These are phyloP conservation scores for Clonostachys chloroleuca DNA, from an alignment of 2,329 filamentous ascomycete genomes.

Conservation along the genomic window DNA sequence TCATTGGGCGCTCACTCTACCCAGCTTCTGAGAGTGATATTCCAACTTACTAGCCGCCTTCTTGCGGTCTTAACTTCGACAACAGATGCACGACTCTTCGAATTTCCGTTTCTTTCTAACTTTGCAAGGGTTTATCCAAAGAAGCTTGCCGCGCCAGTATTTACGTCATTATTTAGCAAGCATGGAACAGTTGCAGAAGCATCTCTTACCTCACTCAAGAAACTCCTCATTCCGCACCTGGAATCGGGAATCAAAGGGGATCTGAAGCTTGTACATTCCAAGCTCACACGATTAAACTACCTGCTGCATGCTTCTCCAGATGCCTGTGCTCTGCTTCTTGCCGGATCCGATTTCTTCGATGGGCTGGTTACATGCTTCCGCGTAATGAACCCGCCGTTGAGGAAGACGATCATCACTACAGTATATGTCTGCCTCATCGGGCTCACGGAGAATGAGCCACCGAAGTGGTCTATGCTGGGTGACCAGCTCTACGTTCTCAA, in stretches of 20 bases:
- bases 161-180: slow-evolving; percentile 40
- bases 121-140: slow-evolving; percentile 64
- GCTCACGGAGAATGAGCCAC: slow-evolving; percentile 59
- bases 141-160: slow-evolving; percentile 50
- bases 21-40: slow-evolving; percentile 51
- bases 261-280: slow-evolving; percentile 47
- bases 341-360: slow-evolving; percentile 85
- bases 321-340: slow-evolving; percentile 62
- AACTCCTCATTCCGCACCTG: slow-evolving; percentile 54
- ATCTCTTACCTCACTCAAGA: slow-evolving; percentile 56
- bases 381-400: slow-evolving; percentile 57
- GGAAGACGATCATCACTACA: slow-evolving; percentile 66
- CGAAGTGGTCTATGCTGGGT: slow-evolving; percentile 70
- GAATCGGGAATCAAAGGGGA: slow-evolving; percentile 56
- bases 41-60: not conserved
- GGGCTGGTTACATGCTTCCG: slow-evolving; percentile 63
- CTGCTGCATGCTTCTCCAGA: slow-evolving; percentile 58
- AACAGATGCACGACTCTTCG: slow-evolving; percentile 22
- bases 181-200: slow-evolving; percentile 45
- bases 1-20: slow-evolving; percentile 27
- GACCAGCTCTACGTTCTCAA: slow-evolving; percentile 84
- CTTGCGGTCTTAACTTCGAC: slow-evolving; percentile 33
- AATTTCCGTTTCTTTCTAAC: slow-evolving; percentile 66
- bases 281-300: slow-evolving; percentile 55
- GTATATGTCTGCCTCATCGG: slow-evolving; percentile 72